phyloP scores from a whole-genome alignment of 2,329 filamentous ascomycete genomes.

The Venturia aucupariae region DNA sequence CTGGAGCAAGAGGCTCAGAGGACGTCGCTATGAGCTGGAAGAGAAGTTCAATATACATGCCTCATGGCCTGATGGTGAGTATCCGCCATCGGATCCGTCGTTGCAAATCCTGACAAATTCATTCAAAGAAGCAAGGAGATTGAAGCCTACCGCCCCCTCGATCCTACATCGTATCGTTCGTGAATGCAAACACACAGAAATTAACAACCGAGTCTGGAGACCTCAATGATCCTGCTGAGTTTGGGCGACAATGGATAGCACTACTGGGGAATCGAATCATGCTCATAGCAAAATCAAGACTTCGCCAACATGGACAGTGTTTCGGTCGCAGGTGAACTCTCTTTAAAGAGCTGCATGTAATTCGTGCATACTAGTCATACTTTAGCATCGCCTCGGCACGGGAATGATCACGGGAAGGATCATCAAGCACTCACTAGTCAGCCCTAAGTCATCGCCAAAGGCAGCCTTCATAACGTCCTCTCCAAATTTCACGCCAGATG shows the following conservation, averaged over 20 bases:
- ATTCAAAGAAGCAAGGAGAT: not conserved
- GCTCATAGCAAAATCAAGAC: not conserved
- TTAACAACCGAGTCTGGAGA: too few relatives aligned
- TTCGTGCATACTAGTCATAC: not conserved
- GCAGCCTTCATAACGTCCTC: not conserved
- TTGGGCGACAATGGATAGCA: too few relatives aligned
- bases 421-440: not conserved
- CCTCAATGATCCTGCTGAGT: too few relatives aligned
- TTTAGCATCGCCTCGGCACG: not conserved
- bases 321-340: not conserved
- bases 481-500: not conserved
- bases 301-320: not conserved
- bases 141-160: too few relatives aligned
- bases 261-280: too few relatives aligned
- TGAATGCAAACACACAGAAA: too few relatives aligned
- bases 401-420: too few relatives aligned
- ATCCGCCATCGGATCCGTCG: not conserved
- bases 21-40: not conserved
- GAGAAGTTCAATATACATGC: not conserved
- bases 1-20: not conserved
- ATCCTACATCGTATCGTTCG: too few relatives aligned
- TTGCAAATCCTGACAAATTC: not conserved
- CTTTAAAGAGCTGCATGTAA: not conserved
- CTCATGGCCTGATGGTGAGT: not conserved
- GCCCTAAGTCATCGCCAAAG: constrained; percentile 11